Evolutionary conservation across 1,139 yeast species (phyloP), one percentile per base, ranked within the genome.

Genomic region (Suhomyces guaymorum): DNA sequence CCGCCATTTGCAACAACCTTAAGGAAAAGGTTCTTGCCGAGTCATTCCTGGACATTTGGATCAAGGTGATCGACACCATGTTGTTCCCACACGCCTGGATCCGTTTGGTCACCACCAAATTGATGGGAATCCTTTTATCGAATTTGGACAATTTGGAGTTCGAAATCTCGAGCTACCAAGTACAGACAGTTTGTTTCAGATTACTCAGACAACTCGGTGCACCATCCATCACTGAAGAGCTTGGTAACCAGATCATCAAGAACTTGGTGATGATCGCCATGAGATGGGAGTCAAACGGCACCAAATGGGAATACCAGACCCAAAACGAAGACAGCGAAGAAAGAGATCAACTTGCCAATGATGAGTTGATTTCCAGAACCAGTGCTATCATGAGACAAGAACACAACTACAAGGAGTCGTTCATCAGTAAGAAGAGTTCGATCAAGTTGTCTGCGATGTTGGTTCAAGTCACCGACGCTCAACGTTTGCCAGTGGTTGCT

Each of bases 61-160:
- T 55, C 9, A 58, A 62, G 14, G 63, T 84, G 5, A 67, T 78
- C 18, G 73, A 71, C 9, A 63, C 80, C 16, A 65, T 89, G 42
- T 64, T 90, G 34, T 92, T 78, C 57, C 97, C 97, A 2, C 97
- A 90, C 57, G 73, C 95, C 0, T 90, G 97, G 97, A 84, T 90
- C 9, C 78, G 97, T 51, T 67, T 85, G 37, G 66, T 77, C 4
- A 64, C 95, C 0, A 66, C 83, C n/a, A 70, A 90, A 33, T 64
- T 88, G 30, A 57, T 81, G 25, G 80, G 82, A 1, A 54, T 63
- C 3, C 55, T 82, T 30, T 61, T 85, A 32, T 51, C 69, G 3
- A 70, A 71, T 38, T 42, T 66, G 25, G 67, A 63, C 12, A 54
- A 57, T 5, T 48, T 65, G 15, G 64, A 65, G 29, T 58, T 68